These are phyloP conservation scores for Xylariaceae sp. DNA, from an alignment of 2,329 filamentous ascomycete genomes.

Conservation along the genomic window DNA sequence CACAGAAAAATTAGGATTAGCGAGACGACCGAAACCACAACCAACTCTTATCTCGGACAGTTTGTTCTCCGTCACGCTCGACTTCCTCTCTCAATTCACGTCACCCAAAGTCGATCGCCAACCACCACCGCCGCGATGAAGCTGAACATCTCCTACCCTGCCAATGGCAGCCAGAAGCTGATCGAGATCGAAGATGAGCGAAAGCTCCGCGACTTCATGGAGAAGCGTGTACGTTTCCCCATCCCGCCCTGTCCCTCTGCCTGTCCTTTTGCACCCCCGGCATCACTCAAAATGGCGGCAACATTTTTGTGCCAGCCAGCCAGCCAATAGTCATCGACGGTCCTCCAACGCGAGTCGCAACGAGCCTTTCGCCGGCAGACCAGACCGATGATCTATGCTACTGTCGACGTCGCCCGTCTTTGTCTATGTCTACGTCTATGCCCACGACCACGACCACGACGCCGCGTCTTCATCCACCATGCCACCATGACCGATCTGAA, in stretches of 20 bases:
- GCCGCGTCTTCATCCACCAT: not conserved
- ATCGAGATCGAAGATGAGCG: conserved; percentile 99
- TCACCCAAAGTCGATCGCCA: conserved; percentile 31
- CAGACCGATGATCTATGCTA: too few relatives aligned
- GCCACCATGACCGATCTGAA: not conserved
- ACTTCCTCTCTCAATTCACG: conserved; percentile 30
- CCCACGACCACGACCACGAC: conserved; percentile 4
- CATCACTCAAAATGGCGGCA: conserved; percentile 13
- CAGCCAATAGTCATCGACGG: conserved; percentile 3
- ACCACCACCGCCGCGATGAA: conserved; percentile 59
- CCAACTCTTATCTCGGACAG: conserved; percentile 23
- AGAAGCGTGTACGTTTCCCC: conserved; percentile 71
- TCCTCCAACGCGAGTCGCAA: conserved; percentile 32
- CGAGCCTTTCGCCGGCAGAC: not conserved
- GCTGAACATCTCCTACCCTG: conserved; percentile 77
- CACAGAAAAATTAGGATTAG: conserved; percentile 30
- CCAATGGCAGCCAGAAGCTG: conserved; percentile 99
- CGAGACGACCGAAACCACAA: conserved; percentile 29
- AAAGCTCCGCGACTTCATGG: conserved; percentile 98
- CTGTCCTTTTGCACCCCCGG: conserved; percentile 8
- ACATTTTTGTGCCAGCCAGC: not conserved
- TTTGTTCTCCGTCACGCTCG: conserved; percentile 23
- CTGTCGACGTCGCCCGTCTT: not conserved
- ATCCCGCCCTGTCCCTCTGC: not conserved
- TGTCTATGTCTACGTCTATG: conserved; percentile 10